Percentiles rank a stretch among this genome's conserved stretches.
phyloP scores from a whole-genome alignment of 345 rosid species.

The Punica granatum region DNA sequence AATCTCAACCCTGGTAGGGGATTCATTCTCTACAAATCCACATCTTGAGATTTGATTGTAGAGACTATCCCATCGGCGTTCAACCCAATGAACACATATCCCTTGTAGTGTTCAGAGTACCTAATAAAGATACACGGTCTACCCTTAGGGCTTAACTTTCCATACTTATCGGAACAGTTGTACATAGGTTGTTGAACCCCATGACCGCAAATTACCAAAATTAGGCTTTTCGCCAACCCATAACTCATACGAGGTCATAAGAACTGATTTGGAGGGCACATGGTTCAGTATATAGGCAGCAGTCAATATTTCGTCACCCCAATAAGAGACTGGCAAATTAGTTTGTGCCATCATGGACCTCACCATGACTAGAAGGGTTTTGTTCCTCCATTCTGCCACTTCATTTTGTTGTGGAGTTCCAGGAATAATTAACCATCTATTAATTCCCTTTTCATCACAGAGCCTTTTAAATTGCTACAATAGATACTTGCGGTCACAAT shows the following conservation, averaged over 20 bases:
- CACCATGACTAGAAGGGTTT: background rate
- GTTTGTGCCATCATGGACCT: background rate
- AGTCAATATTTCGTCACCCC: background rate
- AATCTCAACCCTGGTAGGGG: no score
- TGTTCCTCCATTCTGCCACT: background rate
- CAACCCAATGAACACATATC: constrained; percentile 9
- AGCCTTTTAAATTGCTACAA: background rate
- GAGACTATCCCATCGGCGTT: no score
- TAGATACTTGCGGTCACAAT: background rate
- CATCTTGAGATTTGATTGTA: no score
- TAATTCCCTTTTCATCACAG: background rate
- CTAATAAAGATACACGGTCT: no score
- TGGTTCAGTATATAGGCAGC: no score
- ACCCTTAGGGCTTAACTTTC: background rate
- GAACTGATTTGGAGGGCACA: background rate
- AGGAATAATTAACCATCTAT: background rate
- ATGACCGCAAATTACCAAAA: background rate
- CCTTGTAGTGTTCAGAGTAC: constrained; percentile 6
- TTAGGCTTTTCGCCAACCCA: background rate
- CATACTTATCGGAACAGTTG: background rate
- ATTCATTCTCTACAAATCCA: background rate
- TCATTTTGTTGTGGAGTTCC: background rate
- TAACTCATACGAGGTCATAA: background rate
- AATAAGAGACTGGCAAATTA: background rate
- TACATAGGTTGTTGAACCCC: background rate